Percentiles rank a stretch among this genome's conserved stretches.
Conservation (phyloP, 1,284 basidiomycete genomes). For the Neotropicomus parvogracilis region DNA sequence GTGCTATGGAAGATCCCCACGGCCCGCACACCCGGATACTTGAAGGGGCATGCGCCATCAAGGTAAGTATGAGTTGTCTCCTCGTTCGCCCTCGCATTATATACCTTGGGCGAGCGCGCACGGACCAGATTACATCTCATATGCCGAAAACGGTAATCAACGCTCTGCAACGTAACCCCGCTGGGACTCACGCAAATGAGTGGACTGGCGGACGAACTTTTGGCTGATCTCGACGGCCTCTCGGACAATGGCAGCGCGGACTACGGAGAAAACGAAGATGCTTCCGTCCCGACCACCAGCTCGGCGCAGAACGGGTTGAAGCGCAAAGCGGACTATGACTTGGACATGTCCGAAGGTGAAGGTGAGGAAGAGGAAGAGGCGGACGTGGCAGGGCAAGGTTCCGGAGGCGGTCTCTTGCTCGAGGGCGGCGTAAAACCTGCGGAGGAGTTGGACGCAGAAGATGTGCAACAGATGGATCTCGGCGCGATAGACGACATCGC, state of each 20-base stretch:
- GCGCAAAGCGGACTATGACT: conserved; percentile 55
- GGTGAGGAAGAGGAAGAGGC: conserved; percentile 40
- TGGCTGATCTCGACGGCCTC: conserved; percentile 81
- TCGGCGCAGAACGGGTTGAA: conserved; percentile 48
- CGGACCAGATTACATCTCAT: background rate
- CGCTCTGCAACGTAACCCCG: background rate
- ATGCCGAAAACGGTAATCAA: conserved; percentile 14
- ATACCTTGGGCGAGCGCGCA: background rate
- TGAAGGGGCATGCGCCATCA: conserved; percentile 37
- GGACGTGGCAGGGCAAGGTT: conserved; percentile 40
- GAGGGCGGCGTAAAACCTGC: conserved; percentile 90
- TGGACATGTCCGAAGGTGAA: conserved; percentile 50
- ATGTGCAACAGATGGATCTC: conserved; percentile 91
- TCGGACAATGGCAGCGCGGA: conserved; percentile 63
- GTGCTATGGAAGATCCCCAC: conserved; percentile 51
- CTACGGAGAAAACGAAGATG: conserved; percentile 44
- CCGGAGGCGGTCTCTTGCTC: conserved; percentile 65
- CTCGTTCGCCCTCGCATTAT: background rate
- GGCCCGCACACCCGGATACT: conserved; percentile 38
- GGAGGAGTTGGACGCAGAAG: conserved; percentile 89
- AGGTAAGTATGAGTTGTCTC: conserved; percentile 33
- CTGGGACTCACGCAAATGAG: conserved; percentile 46
- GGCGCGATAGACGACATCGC: conserved; percentile 77
- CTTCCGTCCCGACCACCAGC: conserved; percentile 27
- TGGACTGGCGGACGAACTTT: conserved; percentile 80